These are phyloP conservation scores for Pseudevernia furfuracea DNA, from an alignment of 495 filamentous ascomycete genomes.

Conservation along the genomic window DNA sequence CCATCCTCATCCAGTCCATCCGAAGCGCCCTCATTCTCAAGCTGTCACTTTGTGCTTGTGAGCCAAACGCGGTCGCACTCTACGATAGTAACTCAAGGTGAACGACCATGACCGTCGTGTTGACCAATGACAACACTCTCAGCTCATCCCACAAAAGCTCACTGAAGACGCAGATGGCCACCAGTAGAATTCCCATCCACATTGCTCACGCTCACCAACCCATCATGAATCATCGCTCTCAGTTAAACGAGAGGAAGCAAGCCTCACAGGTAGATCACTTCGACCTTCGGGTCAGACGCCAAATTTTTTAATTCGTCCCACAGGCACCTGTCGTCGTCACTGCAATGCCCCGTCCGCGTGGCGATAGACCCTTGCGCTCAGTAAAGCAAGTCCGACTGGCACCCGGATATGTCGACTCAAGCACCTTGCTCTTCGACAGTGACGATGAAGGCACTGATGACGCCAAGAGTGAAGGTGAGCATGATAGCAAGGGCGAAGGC, in stretches of 20 bases:
- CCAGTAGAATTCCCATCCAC: neutral
- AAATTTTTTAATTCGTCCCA: neutral
- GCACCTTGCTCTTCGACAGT: slow-evolving; percentile 11
- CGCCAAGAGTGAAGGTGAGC: neutral
- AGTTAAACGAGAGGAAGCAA: neutral
- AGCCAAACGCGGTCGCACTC: neutral
- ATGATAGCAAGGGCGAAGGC: neutral
- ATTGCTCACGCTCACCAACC: neutral
- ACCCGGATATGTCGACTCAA: slow-evolving; percentile 13
- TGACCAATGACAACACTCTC: neutral
- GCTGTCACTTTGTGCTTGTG: neutral
- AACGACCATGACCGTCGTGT: neutral
- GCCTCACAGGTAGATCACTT: neutral
- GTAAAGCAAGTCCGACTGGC: neutral
- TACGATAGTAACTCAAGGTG: neutral
- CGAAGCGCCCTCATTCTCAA: neutral
- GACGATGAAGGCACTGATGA: slow-evolving; percentile 2
- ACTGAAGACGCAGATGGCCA: neutral
- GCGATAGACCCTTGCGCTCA: slow-evolving; percentile 5
- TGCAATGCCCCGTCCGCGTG: neutral
- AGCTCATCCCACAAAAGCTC: neutral
- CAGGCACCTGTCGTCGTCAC: neutral
- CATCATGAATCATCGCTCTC: neutral
- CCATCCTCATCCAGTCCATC: neutral
- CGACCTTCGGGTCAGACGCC: neutral